phyloP scores from a whole-genome alignment of 257 asterid species.

The Eustoma russellianum region DNA sequence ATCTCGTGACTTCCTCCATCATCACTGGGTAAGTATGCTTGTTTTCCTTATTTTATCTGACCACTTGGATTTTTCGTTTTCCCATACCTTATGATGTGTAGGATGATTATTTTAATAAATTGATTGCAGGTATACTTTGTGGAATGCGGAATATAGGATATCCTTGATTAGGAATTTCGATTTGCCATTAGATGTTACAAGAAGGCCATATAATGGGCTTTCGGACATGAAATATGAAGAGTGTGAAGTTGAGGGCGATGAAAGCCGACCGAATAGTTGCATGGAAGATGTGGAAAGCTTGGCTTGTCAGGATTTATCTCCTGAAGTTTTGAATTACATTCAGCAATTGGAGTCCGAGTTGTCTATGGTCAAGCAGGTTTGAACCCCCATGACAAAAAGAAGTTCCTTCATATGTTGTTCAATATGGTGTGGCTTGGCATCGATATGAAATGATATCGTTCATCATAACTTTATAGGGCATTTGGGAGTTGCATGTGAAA shows the following conservation, averaged over 20 bases:
- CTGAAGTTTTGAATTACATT: slow-evolving; percentile 52
- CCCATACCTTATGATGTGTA: too few species aligned
- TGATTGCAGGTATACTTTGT: slow-evolving; percentile 63
- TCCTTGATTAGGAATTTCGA: slow-evolving; percentile 83
- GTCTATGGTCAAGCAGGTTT: slow-evolving; percentile 63
- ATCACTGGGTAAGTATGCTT: slow-evolving; percentile 61
- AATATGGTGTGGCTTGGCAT: too few species aligned
- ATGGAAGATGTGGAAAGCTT: slow-evolving; percentile 29
- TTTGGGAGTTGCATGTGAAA: too few species aligned
- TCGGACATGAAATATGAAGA: slow-evolving; percentile 39
- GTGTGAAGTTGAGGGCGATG: slow-evolving; percentile 22
- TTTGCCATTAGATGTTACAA: slow-evolving; percentile 26
- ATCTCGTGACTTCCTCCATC: slow-evolving; percentile 77
- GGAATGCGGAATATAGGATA: slow-evolving; percentile 96
- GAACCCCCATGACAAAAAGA: background rate
- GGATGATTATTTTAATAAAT: too few species aligned
- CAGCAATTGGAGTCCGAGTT: slow-evolving; percentile 65
- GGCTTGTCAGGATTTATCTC: slow-evolving; percentile 34
- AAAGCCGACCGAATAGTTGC: slow-evolving; percentile 21
- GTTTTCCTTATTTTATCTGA: background rate
- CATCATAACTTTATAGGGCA: too few species aligned
- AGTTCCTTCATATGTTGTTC: slow-evolving; percentile 5
- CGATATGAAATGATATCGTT: too few species aligned
- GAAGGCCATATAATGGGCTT: slow-evolving; percentile 15
- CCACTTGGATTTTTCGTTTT: too few species aligned